Base-by-base conservation (phyloP, 2,329 filamentous ascomycete species). In the Aspergillus sp. region DNA sequence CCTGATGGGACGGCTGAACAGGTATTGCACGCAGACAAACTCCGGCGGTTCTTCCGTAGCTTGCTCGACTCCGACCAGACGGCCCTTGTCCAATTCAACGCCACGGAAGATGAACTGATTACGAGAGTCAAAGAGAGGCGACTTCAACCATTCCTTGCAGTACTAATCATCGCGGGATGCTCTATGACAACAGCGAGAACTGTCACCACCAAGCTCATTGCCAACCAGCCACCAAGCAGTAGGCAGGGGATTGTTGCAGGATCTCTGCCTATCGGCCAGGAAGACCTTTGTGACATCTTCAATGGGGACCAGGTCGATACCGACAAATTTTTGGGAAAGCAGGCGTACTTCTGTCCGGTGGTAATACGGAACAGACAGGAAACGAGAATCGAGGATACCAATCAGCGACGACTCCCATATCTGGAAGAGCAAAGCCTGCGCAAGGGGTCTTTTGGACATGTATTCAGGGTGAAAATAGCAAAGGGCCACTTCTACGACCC, bases 301-400 rank as follows among this genome's bases (percentile, higher is more conserved):
- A 12, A 26, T 15, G 17, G 22, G 2, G 34, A 55, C 5, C 7
- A 13, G 8, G 24, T 43, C 2, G 52, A 22, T 17, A 34, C 52
- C 1, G 44, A 48, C 36, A 48, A 42, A 39, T 48, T 55, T n/a
- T 18, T 48, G 8, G 41, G 39, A 7, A 45, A 44, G 26, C 52
- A 55, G 36, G 34, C 34, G 11, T 55, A 48, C n/a, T 55, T 55
- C 36, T 55, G 52, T 12, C 44, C 52, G 0, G n/a, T 55, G 8
- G 8, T 42, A 6, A 42, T 55, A 12, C 36, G 17, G 34, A 30
- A 30, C 15, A 30, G 22, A 3, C 9, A 22, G 22, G 44, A 55
- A 34, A 15, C 32, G 11, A 30, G 24, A 20, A 3, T 55, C 13
- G 34, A 39, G 5, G 17, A 48, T 6, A 41, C 24, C 9, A 44